Percentiles rank a stretch among this genome's conserved stretches.
These are phyloP conservation scores for Micractinium conductrix DNA, from an alignment of 139 green algal species.

Conservation along the genomic window DNA sequence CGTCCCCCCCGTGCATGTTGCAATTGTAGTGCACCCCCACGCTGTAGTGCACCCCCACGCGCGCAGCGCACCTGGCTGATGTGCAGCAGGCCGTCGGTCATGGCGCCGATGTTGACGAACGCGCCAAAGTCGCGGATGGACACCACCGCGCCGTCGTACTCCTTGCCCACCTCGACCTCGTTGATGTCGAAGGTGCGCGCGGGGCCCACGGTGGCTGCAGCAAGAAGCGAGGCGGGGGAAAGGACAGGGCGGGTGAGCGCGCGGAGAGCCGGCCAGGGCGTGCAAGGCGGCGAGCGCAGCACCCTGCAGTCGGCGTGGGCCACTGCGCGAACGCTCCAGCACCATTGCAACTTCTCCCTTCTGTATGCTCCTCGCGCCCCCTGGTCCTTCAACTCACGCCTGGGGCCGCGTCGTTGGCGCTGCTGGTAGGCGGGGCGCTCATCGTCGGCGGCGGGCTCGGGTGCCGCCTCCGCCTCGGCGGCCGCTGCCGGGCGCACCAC, in stretches of 20 bases:
- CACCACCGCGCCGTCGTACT: constrained; percentile 41
- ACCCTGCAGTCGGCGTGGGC: too few species aligned
- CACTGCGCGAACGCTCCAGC: too few species aligned
- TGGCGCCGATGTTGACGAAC: constrained; percentile 93
- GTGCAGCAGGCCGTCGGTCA: constrained; percentile 92
- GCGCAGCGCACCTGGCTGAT: constrained; percentile 81
- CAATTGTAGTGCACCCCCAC: too few species aligned
- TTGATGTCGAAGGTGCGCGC: constrained; percentile 19
- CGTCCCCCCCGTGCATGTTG: too few species aligned
- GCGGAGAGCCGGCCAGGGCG: background rate
- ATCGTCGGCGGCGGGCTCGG: constrained; percentile 1
- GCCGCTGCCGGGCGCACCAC: constrained; percentile 9
- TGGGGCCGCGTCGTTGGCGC: background rate
- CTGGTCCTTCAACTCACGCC: background rate
- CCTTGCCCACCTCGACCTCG: constrained; percentile 43
- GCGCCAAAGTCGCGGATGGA: constrained; percentile 78
- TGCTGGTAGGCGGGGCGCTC: background rate
- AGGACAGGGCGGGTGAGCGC: background rate
- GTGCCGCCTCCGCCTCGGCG: constrained; percentile 23
- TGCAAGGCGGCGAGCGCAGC: too few species aligned
- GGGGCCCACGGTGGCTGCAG: constrained; percentile 19
- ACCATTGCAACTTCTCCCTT: too few species aligned
- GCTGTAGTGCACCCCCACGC: constrained; percentile 36
- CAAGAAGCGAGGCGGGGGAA: background rate
- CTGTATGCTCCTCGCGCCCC: background rate